Conservation (phyloP, 1,284 basidiomycete genomes). For the Lignosus rhinocerotis region DNA sequence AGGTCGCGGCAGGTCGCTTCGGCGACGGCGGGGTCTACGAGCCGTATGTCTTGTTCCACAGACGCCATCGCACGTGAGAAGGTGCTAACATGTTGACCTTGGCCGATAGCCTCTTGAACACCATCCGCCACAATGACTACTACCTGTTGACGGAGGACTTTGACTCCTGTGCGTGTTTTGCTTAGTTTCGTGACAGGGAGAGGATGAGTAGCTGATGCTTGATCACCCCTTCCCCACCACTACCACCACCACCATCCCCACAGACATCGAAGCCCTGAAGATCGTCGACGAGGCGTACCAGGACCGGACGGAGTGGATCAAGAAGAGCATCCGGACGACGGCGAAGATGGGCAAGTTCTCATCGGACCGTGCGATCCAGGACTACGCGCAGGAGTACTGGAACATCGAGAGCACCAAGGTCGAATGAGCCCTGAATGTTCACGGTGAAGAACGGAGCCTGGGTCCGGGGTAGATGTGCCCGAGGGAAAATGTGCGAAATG, state of each 20-base stretch:
- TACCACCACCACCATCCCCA: too few relatives aligned
- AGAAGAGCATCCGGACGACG: slow-evolving; percentile 85
- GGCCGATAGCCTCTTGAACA: slow-evolving; percentile 58
- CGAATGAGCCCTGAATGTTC: not conserved
- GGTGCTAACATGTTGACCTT: not conserved
- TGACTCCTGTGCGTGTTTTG: slow-evolving; percentile 68
- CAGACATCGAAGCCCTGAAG: slow-evolving; percentile 76
- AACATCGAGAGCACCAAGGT: slow-evolving; percentile 35
- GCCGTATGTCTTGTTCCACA: slow-evolving; percentile 51
- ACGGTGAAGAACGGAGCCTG: too few relatives aligned
- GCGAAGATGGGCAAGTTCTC: slow-evolving; percentile 96
- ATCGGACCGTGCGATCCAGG: slow-evolving; percentile 86
- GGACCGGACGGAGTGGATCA: slow-evolving; percentile 83
- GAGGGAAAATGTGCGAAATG: too few relatives aligned
- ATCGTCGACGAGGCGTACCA: slow-evolving; percentile 88
- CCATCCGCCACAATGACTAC: slow-evolving; percentile 77
- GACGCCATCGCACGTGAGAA: not conserved
- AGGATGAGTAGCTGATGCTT: not conserved
- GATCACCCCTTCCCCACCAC: not conserved
- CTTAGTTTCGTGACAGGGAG: not conserved
- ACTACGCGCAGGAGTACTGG: slow-evolving; percentile 73
- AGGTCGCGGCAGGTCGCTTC: slow-evolving; percentile 73
- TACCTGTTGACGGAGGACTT: slow-evolving; percentile 89
- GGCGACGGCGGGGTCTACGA: slow-evolving; percentile 79
- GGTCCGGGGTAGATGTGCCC: too few relatives aligned